Evolutionary conservation across 169 alveolate species (phyloP), one percentile per base, ranked within the genome.

Genomic region (Amoebophrya sp.): DNA sequence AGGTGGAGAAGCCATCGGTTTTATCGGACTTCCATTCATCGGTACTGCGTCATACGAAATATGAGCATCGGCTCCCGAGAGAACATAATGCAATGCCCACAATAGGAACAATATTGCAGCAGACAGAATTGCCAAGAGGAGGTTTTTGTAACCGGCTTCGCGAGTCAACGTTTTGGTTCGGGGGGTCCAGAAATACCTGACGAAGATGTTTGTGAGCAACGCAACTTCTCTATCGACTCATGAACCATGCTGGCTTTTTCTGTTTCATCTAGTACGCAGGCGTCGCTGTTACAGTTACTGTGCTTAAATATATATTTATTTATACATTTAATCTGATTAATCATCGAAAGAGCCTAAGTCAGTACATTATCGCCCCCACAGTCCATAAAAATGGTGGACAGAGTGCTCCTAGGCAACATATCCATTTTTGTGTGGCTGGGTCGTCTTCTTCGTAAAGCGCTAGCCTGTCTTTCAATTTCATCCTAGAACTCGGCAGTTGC

Each of bases 401-500:
- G 2, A 65, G 26, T 0, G n/a, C 26, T 0, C 83, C 83, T 29
- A 65, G 83, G 26, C 83, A 65, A 36, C 83, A 65, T 1, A 65
- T 65, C 83, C 83, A 65, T 65, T 65, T 65, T 65, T 65, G 83
- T 36, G 26, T 18, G 39, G 36, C 83, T 6, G 83, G 83, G 33
- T 65, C 83, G 33, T 65, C 83, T 18, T 65, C 83, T 18, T 65
- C 83, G 83, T 65, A 65, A 36, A 65, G 83, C 36, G 83, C 83
- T 1, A 65, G 83, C n/a, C 83, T 29, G 83, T 65, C 83, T 36
- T 65, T 65, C 33, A 65, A 36, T 36, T 65, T 65, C 83, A 65
- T 65, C 2, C 83, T 1, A 10, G 83, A 65, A 18, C 83, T 65
- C 33, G 83, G 83, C 26, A 65, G 26, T 26, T 65, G 83, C 83